Base-by-base conservation (phyloP, 352 stramenopile genomes). In the Phytophthora hibernalis region DNA sequence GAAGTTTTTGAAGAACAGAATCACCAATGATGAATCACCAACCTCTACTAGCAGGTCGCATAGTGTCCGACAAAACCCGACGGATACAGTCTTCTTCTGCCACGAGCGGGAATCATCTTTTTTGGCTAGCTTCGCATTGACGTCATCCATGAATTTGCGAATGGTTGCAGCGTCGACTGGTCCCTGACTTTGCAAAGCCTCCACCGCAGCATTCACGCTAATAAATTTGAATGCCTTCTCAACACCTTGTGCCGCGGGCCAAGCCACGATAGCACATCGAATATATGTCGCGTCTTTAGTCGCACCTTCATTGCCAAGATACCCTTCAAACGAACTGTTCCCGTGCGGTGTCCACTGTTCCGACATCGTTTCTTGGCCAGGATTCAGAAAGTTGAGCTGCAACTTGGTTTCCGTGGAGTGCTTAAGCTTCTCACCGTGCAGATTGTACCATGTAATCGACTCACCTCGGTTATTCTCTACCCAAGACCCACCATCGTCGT, bases 361-460 rank as follows among this genome's bases (percentile, higher is more conserved):
- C 1, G 44, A 45, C 13, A 55, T 20, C 2, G 58, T 64, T 43
- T 67, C 60, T 12, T 61, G 2, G n/a, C 45, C 49, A 1, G 64
- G 69, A 48, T 77, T 77, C n/a, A n/a, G 73, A 33, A 15, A 76
- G 2, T 30, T 48, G n/a, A n/a, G n/a, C n/a, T n/a, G n/a, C n/a
- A n/a, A n/a, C n/a, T n/a, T n/a, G n/a, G n/a, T n/a, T n/a, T n/a
- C n/a, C n/a, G n/a, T n/a, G n/a, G n/a, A n/a, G n/a, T n/a, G n/a
- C n/a, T n/a, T n/a, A n/a, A n/a, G n/a, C n/a, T n/a, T n/a, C n/a
- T n/a, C n/a, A n/a, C n/a, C n/a, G n/a, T n/a, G n/a, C n/a, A n/a
- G n/a, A n/a, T n/a, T n/a, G n/a, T n/a, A n/a, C n/a, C n/a, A n/a
- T n/a, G n/a, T n/a, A n/a, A n/a, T n/a, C n/a, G n/a, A n/a, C n/a